A percentile compares a stretch with the other conserved stretches of the same genome.
Conservation (phyloP, 805 yeast species). For the Wickerhamiella azymoides region DNA sequence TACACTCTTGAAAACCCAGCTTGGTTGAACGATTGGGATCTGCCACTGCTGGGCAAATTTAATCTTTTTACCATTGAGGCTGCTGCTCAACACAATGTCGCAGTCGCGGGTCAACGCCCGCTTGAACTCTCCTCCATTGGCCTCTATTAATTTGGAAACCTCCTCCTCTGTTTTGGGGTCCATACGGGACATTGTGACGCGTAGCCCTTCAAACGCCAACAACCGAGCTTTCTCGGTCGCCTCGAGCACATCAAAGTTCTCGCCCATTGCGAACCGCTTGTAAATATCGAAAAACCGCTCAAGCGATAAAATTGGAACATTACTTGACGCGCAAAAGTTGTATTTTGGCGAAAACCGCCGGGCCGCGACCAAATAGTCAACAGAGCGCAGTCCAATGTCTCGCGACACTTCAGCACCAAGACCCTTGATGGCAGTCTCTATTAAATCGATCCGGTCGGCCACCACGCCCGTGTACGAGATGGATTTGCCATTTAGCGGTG, state of each 20-base stretch:
- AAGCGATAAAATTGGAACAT: constrained; percentile 41
- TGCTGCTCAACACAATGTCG: constrained; percentile 23
- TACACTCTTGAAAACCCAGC: constrained; percentile 33
- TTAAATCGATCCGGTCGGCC: constrained; percentile 12
- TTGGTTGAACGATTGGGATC: constrained; percentile 30
- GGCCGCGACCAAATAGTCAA: constrained; percentile 37
- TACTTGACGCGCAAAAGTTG: constrained; percentile 31
- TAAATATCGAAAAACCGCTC: constrained; percentile 33
- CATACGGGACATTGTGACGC: constrained; percentile 22
- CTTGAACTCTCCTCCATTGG: constrained; percentile 25
- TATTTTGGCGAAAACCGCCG: constrained; percentile 40
- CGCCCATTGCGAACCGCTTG: constrained; percentile 41
- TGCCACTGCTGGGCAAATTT: constrained; percentile 28
- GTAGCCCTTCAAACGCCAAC: constrained; percentile 23
- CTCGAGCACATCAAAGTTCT: constrained; percentile 24
- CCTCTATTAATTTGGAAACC: constrained; percentile 17
- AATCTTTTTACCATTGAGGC: constrained; percentile 24
- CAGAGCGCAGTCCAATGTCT: constrained; percentile 8
- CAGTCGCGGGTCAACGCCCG: constrained; percentile 20
- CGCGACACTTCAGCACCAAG: constrained; percentile 17
- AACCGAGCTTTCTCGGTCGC: constrained; percentile 18
- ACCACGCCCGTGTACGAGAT: constrained; percentile 10
- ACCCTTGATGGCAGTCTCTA: constrained; percentile 11
- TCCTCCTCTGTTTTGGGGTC: constrained; percentile 26
- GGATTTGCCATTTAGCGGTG: not conserved